phyloP scores from a whole-genome alignment of 306 rosid genomes.

The Quercus ilex region DNA sequence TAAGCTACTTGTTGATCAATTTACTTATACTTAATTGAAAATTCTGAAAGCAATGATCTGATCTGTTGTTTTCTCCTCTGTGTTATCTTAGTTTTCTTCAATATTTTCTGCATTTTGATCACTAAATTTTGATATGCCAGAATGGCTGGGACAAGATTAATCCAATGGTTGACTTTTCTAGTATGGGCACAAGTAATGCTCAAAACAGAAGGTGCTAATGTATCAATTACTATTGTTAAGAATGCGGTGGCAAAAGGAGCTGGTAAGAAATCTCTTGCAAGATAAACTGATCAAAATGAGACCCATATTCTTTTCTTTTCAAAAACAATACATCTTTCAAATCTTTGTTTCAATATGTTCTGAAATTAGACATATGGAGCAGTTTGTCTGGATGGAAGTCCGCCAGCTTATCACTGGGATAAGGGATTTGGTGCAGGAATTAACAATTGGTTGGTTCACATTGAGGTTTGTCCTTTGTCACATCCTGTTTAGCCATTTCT shows the following conservation, averaged over 20 bases:
- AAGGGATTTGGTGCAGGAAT: conserved; percentile 71
- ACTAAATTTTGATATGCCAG: conserved; percentile 34
- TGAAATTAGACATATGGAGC: conserved; percentile 27
- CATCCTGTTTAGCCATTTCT: not conserved
- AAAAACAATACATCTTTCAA: not conserved
- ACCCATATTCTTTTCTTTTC: not conserved
- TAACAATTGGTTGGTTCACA: conserved; percentile 72
- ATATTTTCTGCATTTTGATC: conserved; percentile 3
- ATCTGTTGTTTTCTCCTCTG: not conserved
- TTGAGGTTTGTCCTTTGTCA: conserved; percentile 67
- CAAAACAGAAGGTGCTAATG: conserved; percentile 46
- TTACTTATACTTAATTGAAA: not conserved
- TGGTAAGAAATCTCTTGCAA: conserved; percentile 46
- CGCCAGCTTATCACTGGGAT: conserved; percentile 86
- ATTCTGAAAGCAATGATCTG: not conserved
- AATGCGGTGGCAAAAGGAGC: conserved; percentile 80
- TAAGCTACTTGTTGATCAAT: not conserved
- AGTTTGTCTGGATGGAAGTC: conserved; percentile 97
- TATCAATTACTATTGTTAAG: conserved; percentile 59
- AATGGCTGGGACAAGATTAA: conserved; percentile 46
- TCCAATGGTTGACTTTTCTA: conserved; percentile 46
- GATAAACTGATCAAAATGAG: not conserved
- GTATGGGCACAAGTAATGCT: conserved; percentile 37
- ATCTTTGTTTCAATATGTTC: not conserved
- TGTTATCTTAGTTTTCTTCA: conserved; percentile 8